A percentile compares a stretch with the other conserved stretches of the same genome.
These are phyloP conservation scores for Teunomyces tritomae DNA, from an alignment of 805 yeast genomes.

Conservation along the genomic window DNA sequence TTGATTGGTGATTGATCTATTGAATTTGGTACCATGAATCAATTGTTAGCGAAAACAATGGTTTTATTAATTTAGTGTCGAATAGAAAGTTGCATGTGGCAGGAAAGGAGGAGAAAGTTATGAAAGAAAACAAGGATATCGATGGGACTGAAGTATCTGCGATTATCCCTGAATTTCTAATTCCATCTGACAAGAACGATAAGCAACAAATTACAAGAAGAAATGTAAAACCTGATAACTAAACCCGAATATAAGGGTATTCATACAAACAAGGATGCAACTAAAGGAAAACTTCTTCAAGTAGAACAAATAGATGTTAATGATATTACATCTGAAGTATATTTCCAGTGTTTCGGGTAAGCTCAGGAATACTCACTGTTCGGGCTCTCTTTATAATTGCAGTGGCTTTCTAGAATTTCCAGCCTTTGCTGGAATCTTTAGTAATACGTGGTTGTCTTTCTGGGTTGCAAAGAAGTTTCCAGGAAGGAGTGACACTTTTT, in stretches of 20 bases:
- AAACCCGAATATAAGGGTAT: background rate
- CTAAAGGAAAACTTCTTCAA: constrained; percentile 18
- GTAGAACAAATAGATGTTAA: constrained; percentile 17
- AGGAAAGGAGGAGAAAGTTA: background rate
- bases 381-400: constrained; percentile 3
- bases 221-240: too few relatives aligned
- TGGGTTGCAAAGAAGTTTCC: constrained; percentile 36
- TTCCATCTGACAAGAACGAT: too few relatives aligned
- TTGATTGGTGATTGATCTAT: constrained; percentile 32
- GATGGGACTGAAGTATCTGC: background rate
- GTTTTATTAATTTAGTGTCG: constrained; percentile 5
- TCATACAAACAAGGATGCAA: background rate
- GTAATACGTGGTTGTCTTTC: constrained; percentile 24
- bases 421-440: constrained; percentile 16
- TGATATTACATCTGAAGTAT: constrained; percentile 10
- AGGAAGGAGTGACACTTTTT: constrained; percentile 47
- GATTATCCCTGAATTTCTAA: too few relatives aligned
- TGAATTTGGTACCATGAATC: constrained; percentile 27
- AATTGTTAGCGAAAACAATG: constrained; percentile 13
- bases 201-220: background rate
- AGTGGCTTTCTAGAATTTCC: constrained; percentile 3
- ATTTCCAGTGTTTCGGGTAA: constrained; percentile 12
- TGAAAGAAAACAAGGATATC: background rate
- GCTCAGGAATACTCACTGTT: constrained; percentile 12
- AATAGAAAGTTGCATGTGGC: background rate